phyloP scores from a whole-genome alignment of 2,329 filamentous ascomycete genomes.

The Colletotrichum phormii region DNA sequence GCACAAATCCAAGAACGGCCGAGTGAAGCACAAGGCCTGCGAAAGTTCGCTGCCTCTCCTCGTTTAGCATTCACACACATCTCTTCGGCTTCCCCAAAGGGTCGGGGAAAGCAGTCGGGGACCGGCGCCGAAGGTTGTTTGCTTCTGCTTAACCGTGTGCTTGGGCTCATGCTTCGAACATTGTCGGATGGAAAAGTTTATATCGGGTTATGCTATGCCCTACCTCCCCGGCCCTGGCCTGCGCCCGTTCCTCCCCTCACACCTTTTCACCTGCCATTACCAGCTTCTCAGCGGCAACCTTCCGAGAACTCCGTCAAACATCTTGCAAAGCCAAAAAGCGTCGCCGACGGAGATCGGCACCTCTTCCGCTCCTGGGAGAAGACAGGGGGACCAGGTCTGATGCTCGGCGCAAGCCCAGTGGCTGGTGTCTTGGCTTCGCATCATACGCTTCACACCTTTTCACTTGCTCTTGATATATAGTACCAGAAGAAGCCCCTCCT shows the following conservation, averaged over 20 bases:
- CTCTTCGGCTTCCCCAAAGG: slow-evolving; percentile 17
- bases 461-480: slow-evolving; percentile 20
- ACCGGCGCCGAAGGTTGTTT: slow-evolving; percentile 31
- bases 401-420: slow-evolving; percentile 33
- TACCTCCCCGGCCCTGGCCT: slow-evolving; percentile 24
- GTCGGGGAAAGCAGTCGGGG: slow-evolving; percentile 25
- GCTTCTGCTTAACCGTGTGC: slow-evolving; percentile 26
- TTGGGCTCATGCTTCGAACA: slow-evolving; percentile 35
- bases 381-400: slow-evolving; percentile 20
- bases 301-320: slow-evolving; percentile 35
- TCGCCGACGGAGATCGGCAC: slow-evolving; percentile 24
- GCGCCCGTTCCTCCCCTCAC: slow-evolving; percentile 29
- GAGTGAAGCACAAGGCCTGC: slow-evolving; percentile 1
- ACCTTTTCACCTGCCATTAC: slow-evolving; percentile 6
- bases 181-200: slow-evolving; percentile 36
- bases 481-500: not conserved
- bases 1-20: not conserved
- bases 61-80: slow-evolving; percentile 3
- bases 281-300: slow-evolving; percentile 31
- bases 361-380: slow-evolving; percentile 13
- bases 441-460: slow-evolving; percentile 10
- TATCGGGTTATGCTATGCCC: slow-evolving; percentile 27
- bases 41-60: slow-evolving; percentile 30
- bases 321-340: slow-evolving; percentile 27
- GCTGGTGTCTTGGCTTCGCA: slow-evolving; percentile 33